Evolutionary conservation across 2,329 filamentous ascomycete species (phyloP), one percentile per base, ranked within the genome.

Genomic region (Aspergillus sp.): DNA sequence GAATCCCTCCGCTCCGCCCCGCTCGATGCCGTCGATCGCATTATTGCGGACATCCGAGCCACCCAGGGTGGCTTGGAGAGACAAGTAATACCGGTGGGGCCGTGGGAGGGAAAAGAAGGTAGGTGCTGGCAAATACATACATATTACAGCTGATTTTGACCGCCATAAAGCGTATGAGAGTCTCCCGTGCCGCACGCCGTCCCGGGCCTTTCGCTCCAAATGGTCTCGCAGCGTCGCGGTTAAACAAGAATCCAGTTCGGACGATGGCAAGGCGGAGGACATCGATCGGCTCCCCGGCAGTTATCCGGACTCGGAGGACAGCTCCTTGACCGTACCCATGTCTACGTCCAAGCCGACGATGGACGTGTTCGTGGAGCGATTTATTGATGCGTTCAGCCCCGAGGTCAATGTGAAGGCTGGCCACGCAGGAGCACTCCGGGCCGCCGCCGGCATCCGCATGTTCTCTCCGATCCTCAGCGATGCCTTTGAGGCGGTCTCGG

Each of bases 371-470:
- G 51, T 61, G 8, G 53, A 57, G 30, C 56, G 57, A 4, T 61
- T 61, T 19, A 48, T 61, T 5, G 58, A 61, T 33, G 58, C 57
- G 4, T 61, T 61, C 24, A 60, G 57, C 32, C 58, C 58, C 1
- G 40, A 59, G 24, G 56, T 61, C 4, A 52, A 58, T 26, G 31
- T 42, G 2, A 58, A 53, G 17, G 45, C 51, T 4, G 58, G 58
- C 4, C 50, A 48, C 13, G 57, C 58, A 3, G 56, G 55, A 13
- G 57, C 58, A 11, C 31, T 61, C 12, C 52, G 58, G 20, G 51
- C 52, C 8, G 58, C 56, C 4, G 58, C 58, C 1, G 51, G 45
- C 10, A 60, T 61, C 28, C 55, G 58, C 30, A 60, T 61, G 55
- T 61, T 60, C 24, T 60, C 57, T 1, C 57, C 58, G 2, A 44